Conservation (phyloP, 2,329 filamentous ascomycete species). For the Cyphellophora attinorum region DNA sequence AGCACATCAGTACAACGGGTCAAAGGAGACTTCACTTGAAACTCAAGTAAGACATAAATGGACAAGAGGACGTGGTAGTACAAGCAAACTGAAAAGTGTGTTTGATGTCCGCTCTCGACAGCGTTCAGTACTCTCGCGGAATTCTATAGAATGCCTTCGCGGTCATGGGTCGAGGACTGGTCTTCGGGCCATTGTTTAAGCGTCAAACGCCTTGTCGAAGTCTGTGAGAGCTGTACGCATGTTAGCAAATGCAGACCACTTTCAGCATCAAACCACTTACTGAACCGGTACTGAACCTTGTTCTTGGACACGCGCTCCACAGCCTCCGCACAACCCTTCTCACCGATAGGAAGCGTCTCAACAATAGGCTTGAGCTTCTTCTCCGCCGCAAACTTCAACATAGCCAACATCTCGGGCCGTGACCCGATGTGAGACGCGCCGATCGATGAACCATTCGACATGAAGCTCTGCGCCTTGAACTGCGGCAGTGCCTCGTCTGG, state of each 20-base stretch:
- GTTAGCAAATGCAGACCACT: not conserved
- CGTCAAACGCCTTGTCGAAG: slow-evolving; percentile 58
- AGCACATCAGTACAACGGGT: no score
- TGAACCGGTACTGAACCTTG: slow-evolving; percentile 64
- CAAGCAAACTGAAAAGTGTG: no score
- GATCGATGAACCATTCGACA: slow-evolving; percentile 63
- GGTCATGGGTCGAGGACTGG: no score
- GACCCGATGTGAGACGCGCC: slow-evolving; percentile 63
- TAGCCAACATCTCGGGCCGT: slow-evolving; percentile 59
- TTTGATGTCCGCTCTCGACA: no score
- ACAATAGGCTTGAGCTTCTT: slow-evolving; percentile 62
- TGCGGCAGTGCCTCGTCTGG: slow-evolving; percentile 58
- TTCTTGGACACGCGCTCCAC: slow-evolving; percentile 61
- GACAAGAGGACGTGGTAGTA: no score
- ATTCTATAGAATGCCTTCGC: no score
- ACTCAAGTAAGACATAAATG: no score
- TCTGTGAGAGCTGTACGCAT: slow-evolving; percentile 31
- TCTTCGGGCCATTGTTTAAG: no score
- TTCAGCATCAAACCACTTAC: slow-evolving; percentile 36
- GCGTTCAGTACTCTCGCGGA: no score
- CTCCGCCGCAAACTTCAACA: slow-evolving; percentile 62
- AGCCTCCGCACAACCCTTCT: slow-evolving; percentile 59
- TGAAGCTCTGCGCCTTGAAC: slow-evolving; percentile 65
- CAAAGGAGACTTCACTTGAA: no score
- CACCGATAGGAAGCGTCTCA: slow-evolving; percentile 61